phyloP scores from a whole-genome alignment of 345 rosid species.

The Kandelia obovata region DNA sequence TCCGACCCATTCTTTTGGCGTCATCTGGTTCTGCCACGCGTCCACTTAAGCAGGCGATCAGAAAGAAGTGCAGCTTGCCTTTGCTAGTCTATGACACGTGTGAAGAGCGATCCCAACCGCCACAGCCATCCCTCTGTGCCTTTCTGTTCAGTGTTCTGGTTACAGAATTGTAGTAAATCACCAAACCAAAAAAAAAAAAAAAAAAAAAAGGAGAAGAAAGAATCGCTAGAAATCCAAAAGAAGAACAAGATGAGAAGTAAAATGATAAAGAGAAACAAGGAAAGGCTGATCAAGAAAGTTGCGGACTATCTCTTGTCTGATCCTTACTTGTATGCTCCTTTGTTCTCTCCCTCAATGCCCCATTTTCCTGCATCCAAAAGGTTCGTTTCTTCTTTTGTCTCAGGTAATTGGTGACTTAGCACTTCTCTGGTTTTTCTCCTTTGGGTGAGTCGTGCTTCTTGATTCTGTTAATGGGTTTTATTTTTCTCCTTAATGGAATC shows the following conservation, averaged over 20 bases:
- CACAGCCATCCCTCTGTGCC: no score
- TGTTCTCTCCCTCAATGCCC: slow-evolving; percentile 22
- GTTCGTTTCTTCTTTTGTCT: not conserved
- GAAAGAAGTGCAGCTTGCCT: no score
- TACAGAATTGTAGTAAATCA: no score
- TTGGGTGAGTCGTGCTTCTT: not conserved
- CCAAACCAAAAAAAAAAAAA: not conserved
- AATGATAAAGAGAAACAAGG: slow-evolving; percentile 29
- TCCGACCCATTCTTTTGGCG: no score
- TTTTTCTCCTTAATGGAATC: not conserved
- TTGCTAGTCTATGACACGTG: no score
- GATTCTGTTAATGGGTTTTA: slow-evolving; percentile 1
- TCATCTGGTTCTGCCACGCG: no score
- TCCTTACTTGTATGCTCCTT: slow-evolving; percentile 49
- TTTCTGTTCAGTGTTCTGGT: no score
- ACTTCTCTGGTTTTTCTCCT: not conserved
- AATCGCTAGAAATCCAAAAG: slow-evolving; percentile 21
- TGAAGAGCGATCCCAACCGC: no score
- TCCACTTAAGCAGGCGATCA: no score
- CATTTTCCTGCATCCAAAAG: slow-evolving; percentile 11
- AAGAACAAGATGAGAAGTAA: slow-evolving; percentile 24
- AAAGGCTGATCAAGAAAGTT: slow-evolving; percentile 19
- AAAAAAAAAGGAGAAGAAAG: slow-evolving; percentile 17
- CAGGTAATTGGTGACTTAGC: slow-evolving; percentile 13
- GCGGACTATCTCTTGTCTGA: slow-evolving; percentile 42